phyloP scores from a whole-genome alignment of 805 yeast genomes.

The Wickerhamomyces tratensis region DNA sequence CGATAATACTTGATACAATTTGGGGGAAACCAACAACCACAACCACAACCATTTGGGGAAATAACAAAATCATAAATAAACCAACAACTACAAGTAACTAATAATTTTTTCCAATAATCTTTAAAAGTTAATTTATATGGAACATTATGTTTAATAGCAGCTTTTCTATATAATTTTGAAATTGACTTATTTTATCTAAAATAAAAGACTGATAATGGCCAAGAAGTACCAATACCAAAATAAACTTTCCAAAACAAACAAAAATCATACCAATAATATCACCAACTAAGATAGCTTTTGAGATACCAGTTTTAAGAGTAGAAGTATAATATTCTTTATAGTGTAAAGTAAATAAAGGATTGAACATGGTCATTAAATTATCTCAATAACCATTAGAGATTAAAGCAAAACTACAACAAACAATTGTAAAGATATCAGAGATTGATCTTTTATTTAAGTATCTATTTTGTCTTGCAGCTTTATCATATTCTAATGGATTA shows the following conservation, averaged over 20 bases:
- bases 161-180: slow-evolving; percentile 50
- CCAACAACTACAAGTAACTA: slow-evolving; percentile 74
- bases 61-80: slow-evolving; percentile 74
- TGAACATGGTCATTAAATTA: slow-evolving; percentile 62
- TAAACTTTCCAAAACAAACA: slow-evolving; percentile 55
- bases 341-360: slow-evolving; percentile 39
- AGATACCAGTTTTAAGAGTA: slow-evolving; percentile 50
- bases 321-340: slow-evolving; percentile 25
- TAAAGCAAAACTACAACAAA: slow-evolving; percentile 63
- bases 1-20: slow-evolving; percentile 46
- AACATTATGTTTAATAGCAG: slow-evolving; percentile 49
- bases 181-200: slow-evolving; percentile 65
- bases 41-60: slow-evolving; percentile 63
- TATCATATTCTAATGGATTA: no score
- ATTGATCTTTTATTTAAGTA: slow-evolving; percentile 17
- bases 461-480: slow-evolving; percentile 13
- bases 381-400: slow-evolving; percentile 75
- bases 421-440: slow-evolving; percentile 34
- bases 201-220: slow-evolving; percentile 66
- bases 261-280: slow-evolving; percentile 44
- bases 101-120: slow-evolving; percentile 56
- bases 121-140: slow-evolving; percentile 52
- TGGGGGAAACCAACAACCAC: slow-evolving; percentile 53
- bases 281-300: slow-evolving; percentile 61
- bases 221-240: slow-evolving; percentile 53